Evolutionary conservation across 139 green algal genomes (phyloP).

Genomic region (Chlamydomonas incerta): DNA sequence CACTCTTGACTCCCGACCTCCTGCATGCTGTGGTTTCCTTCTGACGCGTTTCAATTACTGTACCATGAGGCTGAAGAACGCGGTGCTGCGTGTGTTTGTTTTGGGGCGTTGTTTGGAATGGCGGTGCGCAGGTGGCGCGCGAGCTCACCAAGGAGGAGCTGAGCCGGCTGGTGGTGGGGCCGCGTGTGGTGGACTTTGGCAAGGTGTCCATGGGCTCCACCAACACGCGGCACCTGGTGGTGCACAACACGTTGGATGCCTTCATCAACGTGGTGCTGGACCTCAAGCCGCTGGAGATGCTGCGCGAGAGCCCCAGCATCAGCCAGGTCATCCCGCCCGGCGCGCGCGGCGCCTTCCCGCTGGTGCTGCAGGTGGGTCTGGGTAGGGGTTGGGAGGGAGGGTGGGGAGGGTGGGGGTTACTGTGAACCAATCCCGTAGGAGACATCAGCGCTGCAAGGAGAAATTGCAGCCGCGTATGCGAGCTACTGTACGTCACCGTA

Average conservation of each 20-base stretch:
- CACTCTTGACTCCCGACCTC: too few species aligned
- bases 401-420: too few species aligned
- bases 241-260: conserved; percentile 71
- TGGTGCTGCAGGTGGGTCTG: conserved; percentile 62
- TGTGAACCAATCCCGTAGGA: too few species aligned
- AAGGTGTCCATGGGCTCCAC: conserved; percentile 56
- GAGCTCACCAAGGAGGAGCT: conserved; percentile 63
- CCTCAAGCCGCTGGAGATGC: conserved; percentile 46
- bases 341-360: conserved; percentile 61
- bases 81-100: too few species aligned
- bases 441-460: too few species aligned
- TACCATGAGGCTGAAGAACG: too few species aligned
- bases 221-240: conserved; percentile 60
- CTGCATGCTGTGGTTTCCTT: too few species aligned
- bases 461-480: too few species aligned
- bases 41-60: too few species aligned
- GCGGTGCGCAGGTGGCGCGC: not conserved
- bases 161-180: conserved; percentile 48
- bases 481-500: too few species aligned
- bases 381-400: too few species aligned
- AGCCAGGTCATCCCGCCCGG: conserved; percentile 72
- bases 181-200: conserved; percentile 66
- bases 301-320: conserved; percentile 11
- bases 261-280: conserved; percentile 75
- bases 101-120: too few species aligned